Evolutionary conservation across 1,139 yeast genomes (phyloP).

Genomic region (Torulaspora pretoriensis): DNA sequence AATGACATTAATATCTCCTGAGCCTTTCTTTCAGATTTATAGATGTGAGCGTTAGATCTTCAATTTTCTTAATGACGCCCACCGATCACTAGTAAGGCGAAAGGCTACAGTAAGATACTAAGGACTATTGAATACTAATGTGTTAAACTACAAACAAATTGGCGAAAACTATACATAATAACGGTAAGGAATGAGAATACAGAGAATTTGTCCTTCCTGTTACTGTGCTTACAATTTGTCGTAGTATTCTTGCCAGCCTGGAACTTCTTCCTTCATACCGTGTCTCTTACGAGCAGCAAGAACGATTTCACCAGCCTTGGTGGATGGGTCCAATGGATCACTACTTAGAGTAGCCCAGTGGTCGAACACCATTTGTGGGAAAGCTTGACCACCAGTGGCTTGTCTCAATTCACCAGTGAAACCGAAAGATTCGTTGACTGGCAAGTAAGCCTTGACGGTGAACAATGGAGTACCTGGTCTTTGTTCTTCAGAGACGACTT

Average conservation of each 20-base stretch:
- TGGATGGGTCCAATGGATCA: conserved; percentile 85
- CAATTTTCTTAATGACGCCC: neutral
- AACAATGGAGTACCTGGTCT: conserved; percentile 99
- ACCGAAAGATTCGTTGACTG: conserved; percentile 99
- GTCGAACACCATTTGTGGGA: conserved; percentile 99
- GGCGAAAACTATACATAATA: conserved; percentile 14
- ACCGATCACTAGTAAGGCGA: neutral
- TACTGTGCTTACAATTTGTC: conserved; percentile 76
- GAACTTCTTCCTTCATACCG: conserved; percentile 95
- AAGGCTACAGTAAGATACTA: neutral
- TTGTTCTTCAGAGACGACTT: conserved; percentile 97
- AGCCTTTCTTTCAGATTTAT: neutral
- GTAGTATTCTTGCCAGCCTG: conserved; percentile 99
- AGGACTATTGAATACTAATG: conserved; percentile 10
- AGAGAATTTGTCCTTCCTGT: conserved; percentile 8
- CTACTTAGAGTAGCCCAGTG: conserved; percentile 93
- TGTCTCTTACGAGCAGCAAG: conserved; percentile 89
- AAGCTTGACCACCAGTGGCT: conserved; percentile 99
- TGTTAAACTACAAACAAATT: conserved; percentile 16
- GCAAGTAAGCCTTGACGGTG: conserved; percentile 98
- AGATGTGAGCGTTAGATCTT: too few relatives aligned
- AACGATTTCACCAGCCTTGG: conserved; percentile 96
- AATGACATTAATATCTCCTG: conserved; percentile 15
- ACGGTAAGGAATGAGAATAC: conserved; percentile 7
- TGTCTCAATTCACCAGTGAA: conserved; percentile 99